These are phyloP conservation scores for Teunomyces tritomae DNA, from an alignment of 805 yeast genomes.

Conservation along the genomic window DNA sequence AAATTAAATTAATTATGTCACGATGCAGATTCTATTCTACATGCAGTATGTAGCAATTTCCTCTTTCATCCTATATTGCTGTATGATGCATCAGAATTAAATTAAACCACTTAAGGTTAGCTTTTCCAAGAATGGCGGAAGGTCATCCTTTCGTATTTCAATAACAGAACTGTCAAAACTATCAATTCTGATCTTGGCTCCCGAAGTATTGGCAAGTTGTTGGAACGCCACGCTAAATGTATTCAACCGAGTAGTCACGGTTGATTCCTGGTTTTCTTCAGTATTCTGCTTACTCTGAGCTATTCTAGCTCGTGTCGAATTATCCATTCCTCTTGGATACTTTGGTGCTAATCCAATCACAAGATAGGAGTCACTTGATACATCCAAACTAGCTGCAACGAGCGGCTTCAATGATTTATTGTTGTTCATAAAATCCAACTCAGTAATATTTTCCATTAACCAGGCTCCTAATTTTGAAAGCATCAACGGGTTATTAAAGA, in stretches of 20 bases:
- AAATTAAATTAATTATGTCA: neutral
- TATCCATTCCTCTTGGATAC: slow-evolving; percentile 52
- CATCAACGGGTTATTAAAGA: slow-evolving; percentile 85
- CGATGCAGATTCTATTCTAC: neutral
- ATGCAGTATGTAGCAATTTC: slow-evolving; percentile 1
- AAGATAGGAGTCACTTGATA: slow-evolving; percentile 68
- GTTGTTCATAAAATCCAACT: slow-evolving; percentile 50
- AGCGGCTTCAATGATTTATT: slow-evolving; percentile 59
- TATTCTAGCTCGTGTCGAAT: slow-evolving; percentile 31
- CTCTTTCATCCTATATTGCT: neutral
- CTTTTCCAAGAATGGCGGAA: slow-evolving; percentile 81
- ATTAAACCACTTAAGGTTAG: slow-evolving; percentile 43
- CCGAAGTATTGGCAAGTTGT: slow-evolving; percentile 76
- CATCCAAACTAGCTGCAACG: slow-evolving; percentile 81
- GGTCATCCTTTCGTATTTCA: slow-evolving; percentile 83
- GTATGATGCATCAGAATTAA: neutral
- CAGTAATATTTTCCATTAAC: slow-evolving; percentile 88
- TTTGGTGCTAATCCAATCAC: slow-evolving; percentile 90
- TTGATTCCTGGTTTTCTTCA: slow-evolving; percentile 31
- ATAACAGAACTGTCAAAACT: slow-evolving; percentile 94
- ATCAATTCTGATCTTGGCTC: slow-evolving; percentile 87
- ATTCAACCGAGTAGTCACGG: slow-evolving; percentile 56
- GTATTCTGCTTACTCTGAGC: slow-evolving; percentile 25
- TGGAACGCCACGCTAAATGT: slow-evolving; percentile 91
- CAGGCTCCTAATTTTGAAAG: slow-evolving; percentile 82